Evolutionary conservation across 2,329 filamentous ascomycete species (phyloP), one percentile per base, ranked within the genome.

Genomic region (Massarina eburnea): DNA sequence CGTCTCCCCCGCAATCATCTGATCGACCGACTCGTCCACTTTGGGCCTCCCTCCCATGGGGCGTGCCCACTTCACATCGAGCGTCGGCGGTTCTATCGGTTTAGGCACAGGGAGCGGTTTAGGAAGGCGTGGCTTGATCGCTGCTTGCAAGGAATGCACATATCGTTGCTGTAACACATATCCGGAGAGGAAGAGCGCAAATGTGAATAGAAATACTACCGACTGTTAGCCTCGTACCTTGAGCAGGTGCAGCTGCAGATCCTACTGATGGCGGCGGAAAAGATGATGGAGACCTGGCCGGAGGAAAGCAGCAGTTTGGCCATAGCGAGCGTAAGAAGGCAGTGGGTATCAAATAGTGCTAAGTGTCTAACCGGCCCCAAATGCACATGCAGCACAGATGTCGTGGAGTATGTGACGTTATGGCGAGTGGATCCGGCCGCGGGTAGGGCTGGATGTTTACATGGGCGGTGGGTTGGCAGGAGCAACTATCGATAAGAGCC

Each of bases 101-200:
- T 57, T 60, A 8, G 59, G 48, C 14, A 57, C 52, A 38, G 64
- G 61, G 5, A 73, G 61, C 15, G 72, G 69, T 43, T 69, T 67
- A 0, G 75, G 75, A 41, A 62, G 75, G 68, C 52, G 77, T 40
- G 77, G 79, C 55, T 79, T 80, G 59, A 96, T 85, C 15, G 88
- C 88, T 45, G 78, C 76, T 59, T 92, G 88, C 24, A 96, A 79
- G 58, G 86, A 85, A 51, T 80, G 81, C 4, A 96, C 82, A 0
- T 90, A 94, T 59, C 89, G 83, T 70, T 96, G 91, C 63, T 96
- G 91, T 42, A 96, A 80, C 3, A 85, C 81, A 68, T 95, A 96
- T 61, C 91, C 91, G 41, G 88, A 90, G 24, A 96, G 77, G 69
- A 96, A 96, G 20, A 96, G 83, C 4, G 91, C 81, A 29, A 85